Conservation (phyloP, 129 eudicot species). For the Centaurea solstitialis region DNA sequence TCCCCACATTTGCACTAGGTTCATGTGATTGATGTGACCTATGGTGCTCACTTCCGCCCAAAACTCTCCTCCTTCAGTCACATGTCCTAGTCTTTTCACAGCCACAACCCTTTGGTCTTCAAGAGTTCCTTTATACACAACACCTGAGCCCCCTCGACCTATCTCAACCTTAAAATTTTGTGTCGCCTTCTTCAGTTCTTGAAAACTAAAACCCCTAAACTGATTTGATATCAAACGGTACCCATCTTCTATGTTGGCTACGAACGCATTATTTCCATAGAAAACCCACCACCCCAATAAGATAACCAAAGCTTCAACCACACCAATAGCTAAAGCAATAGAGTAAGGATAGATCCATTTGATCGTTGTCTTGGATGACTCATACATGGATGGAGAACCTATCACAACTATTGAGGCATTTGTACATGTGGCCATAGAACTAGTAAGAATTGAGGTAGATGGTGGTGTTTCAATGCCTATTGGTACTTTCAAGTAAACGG, state of each 20-base stretch:
- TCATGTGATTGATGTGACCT: conserved; percentile 55
- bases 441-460: background rate
- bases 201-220: conserved; percentile 38
- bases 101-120: conserved; percentile 43
- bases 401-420: background rate
- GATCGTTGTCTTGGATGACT: background rate
- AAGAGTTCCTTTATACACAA: conserved; percentile 47
- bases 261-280: conserved; percentile 22
- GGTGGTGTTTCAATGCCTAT: conserved; percentile 2
- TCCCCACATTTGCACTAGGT: conserved; percentile 68
- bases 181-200: conserved; percentile 52
- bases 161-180: conserved; percentile 18
- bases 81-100: conserved; percentile 36
- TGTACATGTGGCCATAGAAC: background rate
- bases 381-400: conserved; percentile 32
- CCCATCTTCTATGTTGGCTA: conserved; percentile 42
- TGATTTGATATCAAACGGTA: conserved; percentile 41
- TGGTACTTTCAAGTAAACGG: conserved; percentile 37
- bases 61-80: conserved; percentile 35
- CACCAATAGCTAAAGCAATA: conserved; percentile 32
- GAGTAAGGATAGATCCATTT: conserved; percentile 48
- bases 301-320: conserved; percentile 27
- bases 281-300: conserved; percentile 38
- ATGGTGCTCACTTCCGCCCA: conserved; percentile 50
- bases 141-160: conserved; percentile 39